phyloP scores from a whole-genome alignment of 1,139 yeast genomes.

The Nakaseomyces bracarensis region DNA sequence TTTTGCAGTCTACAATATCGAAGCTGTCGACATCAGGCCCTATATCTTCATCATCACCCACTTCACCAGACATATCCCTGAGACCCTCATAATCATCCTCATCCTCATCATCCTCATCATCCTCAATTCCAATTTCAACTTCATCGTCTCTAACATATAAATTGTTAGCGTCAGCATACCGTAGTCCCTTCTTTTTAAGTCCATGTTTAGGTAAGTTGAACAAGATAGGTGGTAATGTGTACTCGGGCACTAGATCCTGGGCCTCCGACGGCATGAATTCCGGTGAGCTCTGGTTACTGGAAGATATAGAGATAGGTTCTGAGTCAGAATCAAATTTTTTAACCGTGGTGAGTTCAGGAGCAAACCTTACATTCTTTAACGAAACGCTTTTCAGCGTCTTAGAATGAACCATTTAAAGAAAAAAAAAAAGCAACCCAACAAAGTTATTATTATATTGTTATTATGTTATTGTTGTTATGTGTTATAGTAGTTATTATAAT shows the following conservation, averaged over 20 bases:
- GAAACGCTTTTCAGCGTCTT: conserved; percentile 4
- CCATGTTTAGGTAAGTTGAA: not conserved
- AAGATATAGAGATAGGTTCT: conserved; percentile 28
- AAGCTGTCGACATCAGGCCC: conserved; percentile 7
- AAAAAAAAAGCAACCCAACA: not conserved
- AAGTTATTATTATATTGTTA: not conserved
- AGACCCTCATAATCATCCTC: conserved; percentile 9
- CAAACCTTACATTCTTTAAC: conserved; percentile 23
- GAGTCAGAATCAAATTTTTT: conserved; percentile 26
- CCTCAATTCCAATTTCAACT: not conserved
- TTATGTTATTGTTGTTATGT: not conserved
- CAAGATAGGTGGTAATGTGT: conserved; percentile 3
- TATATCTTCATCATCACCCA: not conserved
- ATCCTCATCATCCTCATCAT: conserved; percentile 9
- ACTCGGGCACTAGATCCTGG: conserved; percentile 7
- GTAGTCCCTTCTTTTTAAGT: not conserved
- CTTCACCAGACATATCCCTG: not conserved
- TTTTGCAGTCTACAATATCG: conserved; percentile 14
- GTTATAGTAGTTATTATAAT: too few species aligned
- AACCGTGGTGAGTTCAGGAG: conserved; percentile 29
- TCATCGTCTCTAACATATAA: not conserved
- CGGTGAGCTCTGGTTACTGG: conserved; percentile 12
- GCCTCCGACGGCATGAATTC: conserved; percentile 4
- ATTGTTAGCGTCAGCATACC: conserved; percentile 4
- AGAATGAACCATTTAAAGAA: not conserved